Evolutionary conservation across 192 early-diverging fungal species (phyloP), one percentile per base, ranked within the genome.

Genomic region (Dissophora ornata): DNA sequence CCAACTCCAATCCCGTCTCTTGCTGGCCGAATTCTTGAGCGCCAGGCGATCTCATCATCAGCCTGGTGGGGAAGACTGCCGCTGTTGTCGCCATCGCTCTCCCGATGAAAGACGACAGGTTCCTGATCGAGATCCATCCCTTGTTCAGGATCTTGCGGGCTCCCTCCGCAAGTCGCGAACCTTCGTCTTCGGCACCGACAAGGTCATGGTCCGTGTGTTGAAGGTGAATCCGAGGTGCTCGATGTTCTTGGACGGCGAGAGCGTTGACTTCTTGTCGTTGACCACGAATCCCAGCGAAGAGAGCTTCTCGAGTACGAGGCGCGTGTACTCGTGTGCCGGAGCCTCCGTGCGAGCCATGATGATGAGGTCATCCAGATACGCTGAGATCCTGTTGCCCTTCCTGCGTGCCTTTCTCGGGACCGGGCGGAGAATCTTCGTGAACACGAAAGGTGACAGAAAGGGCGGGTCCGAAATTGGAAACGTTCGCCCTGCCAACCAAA

Each of bases 391-490:
- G 30, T 62, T 80, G 0, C 78, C 78, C 4, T 42, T 50, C 4
- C 33, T 16, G 0, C 63, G 30, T 2, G 68, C 77, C 77, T 62
- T 69, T 10, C 62, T 32, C 2, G 69, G 45, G 12, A 74, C 19
- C 11, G 70, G 79, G 13, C 38, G 60, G 28, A 69, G 52, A 1
- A 73, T 36, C 51, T 79, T 79, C 2, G 64, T 83, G 50, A 80
- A 78, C 11, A 83, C 55, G 1, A 80, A 63, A 0, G 73, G 68
- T 8, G 53, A 12, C 79, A 59, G 42, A 80, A 83, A 0, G 79
- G 79, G 0, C 80, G 73, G 2, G 50, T 65, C 4, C 29, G 16
- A 40, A 80, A 83, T 41, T 80, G 79, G 42, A 67, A 80, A 0
- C 46, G 13, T 13, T 54, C 8, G 0, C 58, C 57, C 9, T 61